phyloP scores from a whole-genome alignment of 805 yeast species.

The Cyberlindnera samutprakarnensis region DNA sequence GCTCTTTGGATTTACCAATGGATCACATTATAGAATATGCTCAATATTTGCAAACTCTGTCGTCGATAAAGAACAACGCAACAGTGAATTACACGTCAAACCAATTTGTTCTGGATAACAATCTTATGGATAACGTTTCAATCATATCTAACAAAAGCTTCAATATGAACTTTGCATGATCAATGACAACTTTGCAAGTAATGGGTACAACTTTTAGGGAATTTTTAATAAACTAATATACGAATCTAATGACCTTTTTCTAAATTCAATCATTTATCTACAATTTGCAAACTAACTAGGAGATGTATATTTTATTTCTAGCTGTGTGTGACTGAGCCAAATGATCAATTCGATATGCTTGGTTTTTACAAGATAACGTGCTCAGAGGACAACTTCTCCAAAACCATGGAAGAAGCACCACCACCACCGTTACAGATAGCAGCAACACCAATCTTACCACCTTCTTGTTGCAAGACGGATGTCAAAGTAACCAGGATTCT shows the following conservation, averaged over 20 bases:
- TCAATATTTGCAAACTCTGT: too few species aligned
- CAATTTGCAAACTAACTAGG: too few species aligned
- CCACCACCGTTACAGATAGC: slow-evolving; percentile 99
- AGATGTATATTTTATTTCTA: too few species aligned
- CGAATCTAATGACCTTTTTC: too few species aligned
- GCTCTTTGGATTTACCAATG: slow-evolving; percentile 3
- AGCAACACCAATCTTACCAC: slow-evolving; percentile 85
- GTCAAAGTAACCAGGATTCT: slow-evolving; percentile 83
- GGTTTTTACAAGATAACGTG: slow-evolving; percentile 14
- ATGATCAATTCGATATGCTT: too few species aligned
- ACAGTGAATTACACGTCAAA: too few species aligned
- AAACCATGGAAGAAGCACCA: slow-evolving; percentile 90
- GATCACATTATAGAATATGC: not conserved
- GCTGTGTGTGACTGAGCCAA: too few species aligned
- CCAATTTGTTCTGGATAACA: too few species aligned
- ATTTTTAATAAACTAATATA: too few species aligned
- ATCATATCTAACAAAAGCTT: slow-evolving; percentile 14
- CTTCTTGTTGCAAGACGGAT: slow-evolving; percentile 76
- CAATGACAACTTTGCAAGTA: not conserved
- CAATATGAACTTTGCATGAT: slow-evolving; percentile 11
- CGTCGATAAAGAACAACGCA: too few species aligned
- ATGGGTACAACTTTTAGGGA: too few species aligned
- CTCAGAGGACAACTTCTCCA: slow-evolving; percentile 50
- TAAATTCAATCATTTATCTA: too few species aligned
- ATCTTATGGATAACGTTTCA: slow-evolving; percentile 2